phyloP scores from a whole-genome alignment of 2,329 filamentous ascomycete species.

The Didymella sp. region DNA sequence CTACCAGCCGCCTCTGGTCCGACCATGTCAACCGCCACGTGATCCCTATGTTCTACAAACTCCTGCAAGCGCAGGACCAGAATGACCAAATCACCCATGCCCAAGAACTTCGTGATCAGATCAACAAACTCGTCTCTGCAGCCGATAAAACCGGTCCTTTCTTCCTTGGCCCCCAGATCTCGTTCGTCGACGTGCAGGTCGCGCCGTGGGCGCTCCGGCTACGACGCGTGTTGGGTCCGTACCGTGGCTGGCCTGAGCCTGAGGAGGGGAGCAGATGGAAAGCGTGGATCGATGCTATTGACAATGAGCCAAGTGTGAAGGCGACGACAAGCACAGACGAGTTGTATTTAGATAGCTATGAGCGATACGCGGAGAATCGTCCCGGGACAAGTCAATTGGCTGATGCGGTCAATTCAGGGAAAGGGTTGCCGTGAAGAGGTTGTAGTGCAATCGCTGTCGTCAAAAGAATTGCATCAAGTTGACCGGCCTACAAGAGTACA shows the following conservation, averaged over 20 bases:
- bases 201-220: conserved; percentile 77
- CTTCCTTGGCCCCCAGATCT: conserved; percentile 66
- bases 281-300: conserved; percentile 73
- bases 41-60: conserved; percentile 76
- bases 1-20: conserved; percentile 79
- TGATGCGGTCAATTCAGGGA: conserved; percentile 65
- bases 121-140: conserved; percentile 66
- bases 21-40: conserved; percentile 82
- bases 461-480: background rate
- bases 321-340: conserved; percentile 72
- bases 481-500: background rate
- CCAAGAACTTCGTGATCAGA: conserved; percentile 69
- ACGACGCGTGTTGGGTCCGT: conserved; percentile 68
- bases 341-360: conserved; percentile 72
- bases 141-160: conserved; percentile 70
- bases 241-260: conserved; percentile 70
- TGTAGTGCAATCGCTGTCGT: background rate
- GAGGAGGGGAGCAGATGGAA: conserved; percentile 70
- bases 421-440: conserved; percentile 52
- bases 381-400: conserved; percentile 65
- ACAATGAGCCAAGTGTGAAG: conserved; percentile 66
- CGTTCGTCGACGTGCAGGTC: conserved; percentile 76
- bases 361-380: conserved; percentile 68
- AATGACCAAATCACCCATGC: conserved; percentile 65
- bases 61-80: conserved; percentile 70